A percentile compares a stretch with the other conserved stretches of the same genome.
phyloP scores from a whole-genome alignment of 768 basidiomycete genomes.

The Tulasnella sp. region DNA sequence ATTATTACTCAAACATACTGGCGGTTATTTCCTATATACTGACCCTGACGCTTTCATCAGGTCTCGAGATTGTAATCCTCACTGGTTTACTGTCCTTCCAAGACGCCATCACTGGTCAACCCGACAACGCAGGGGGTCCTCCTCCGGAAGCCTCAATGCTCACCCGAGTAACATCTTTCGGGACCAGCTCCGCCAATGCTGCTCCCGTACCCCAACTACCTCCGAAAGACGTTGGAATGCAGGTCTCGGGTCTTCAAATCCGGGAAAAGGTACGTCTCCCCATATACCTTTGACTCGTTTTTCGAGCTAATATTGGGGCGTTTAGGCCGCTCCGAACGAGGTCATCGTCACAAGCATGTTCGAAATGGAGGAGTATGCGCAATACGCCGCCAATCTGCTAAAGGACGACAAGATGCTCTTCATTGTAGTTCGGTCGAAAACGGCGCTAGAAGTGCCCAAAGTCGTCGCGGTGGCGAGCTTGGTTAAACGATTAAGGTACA shows the following conservation, averaged over 20 bases:
- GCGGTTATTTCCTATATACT: background rate
- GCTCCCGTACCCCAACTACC: slow-evolving; percentile 6
- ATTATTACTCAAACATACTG: background rate
- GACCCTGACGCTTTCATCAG: slow-evolving; percentile 21
- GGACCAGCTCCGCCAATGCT: background rate
- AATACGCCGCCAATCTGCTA: slow-evolving; percentile 51
- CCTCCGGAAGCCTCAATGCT: background rate
- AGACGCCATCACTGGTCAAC: slow-evolving; percentile 28
- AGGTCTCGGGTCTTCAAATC: background rate
- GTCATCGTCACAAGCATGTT: slow-evolving; percentile 60
- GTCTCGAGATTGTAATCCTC: slow-evolving; percentile 70
- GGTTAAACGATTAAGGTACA: slow-evolving; percentile 63
- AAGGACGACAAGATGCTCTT: slow-evolving; percentile 73
- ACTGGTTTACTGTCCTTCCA: slow-evolving; percentile 68
- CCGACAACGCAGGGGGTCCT: background rate
- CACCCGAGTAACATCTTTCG: background rate
- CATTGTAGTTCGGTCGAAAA: slow-evolving; percentile 55
- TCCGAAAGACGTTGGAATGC: background rate
- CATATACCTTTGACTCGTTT: background rate
- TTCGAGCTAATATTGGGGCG: background rate
- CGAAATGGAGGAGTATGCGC: slow-evolving; percentile 50
- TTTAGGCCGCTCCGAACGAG: slow-evolving; percentile 38
- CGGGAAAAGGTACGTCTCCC: background rate
- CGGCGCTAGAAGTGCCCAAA: slow-evolving; percentile 55
- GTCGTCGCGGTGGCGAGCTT: slow-evolving; percentile 73